Percentiles rank a stretch among this genome's conserved stretches.
Evolutionary conservation across 495 filamentous ascomycete genomes (phyloP).

Genomic region (Neurospora intermedia): DNA sequence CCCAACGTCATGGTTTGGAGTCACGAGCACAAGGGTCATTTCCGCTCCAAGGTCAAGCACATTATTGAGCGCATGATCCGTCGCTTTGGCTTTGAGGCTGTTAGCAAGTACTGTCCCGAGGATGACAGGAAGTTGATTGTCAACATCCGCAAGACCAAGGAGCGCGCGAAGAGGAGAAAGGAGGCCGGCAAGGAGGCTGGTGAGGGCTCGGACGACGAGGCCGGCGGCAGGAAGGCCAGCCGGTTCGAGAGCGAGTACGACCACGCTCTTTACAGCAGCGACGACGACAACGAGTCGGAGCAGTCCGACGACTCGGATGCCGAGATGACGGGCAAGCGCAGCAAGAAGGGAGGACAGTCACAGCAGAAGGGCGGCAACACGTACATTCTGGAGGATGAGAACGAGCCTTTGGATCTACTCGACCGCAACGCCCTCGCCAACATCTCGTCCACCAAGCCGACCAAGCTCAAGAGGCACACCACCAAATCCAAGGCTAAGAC

Average conservation of each 20-base stretch:
- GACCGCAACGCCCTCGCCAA: constrained; percentile 80
- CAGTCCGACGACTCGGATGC: constrained; percentile 49
- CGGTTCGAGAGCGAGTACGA: constrained; percentile 88
- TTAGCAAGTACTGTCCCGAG: constrained; percentile 70
- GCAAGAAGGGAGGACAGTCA: constrained; percentile 28
- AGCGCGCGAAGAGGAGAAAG: constrained; percentile 77
- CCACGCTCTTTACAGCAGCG: constrained; percentile 85
- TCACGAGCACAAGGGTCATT: constrained; percentile 93
- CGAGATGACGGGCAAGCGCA: constrained; percentile 45
- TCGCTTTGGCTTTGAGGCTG: constrained; percentile 68
- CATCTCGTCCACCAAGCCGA: constrained; percentile 83
- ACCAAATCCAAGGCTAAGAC: constrained; percentile 55
- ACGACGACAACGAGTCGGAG: constrained; percentile 37
- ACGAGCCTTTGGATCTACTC: constrained; percentile 88
- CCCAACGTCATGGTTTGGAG: constrained; percentile 92
- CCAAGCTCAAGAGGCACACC: constrained; percentile 44
- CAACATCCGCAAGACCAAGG: constrained; percentile 89
- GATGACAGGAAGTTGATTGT: constrained; percentile 79
- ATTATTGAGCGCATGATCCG: constrained; percentile 89
- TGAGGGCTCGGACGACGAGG: constrained; percentile 36
- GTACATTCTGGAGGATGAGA: constrained; percentile 87
- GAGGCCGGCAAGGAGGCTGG: constrained; percentile 46
- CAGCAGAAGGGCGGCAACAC: constrained; percentile 47
- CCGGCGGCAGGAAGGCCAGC: constrained; percentile 38
- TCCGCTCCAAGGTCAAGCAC: constrained; percentile 93